A percentile compares a stretch with the other conserved stretches of the same genome.
Evolutionary conservation across 345 rosid species (phyloP).

Genomic region (Sisymbrium altissimum): DNA sequence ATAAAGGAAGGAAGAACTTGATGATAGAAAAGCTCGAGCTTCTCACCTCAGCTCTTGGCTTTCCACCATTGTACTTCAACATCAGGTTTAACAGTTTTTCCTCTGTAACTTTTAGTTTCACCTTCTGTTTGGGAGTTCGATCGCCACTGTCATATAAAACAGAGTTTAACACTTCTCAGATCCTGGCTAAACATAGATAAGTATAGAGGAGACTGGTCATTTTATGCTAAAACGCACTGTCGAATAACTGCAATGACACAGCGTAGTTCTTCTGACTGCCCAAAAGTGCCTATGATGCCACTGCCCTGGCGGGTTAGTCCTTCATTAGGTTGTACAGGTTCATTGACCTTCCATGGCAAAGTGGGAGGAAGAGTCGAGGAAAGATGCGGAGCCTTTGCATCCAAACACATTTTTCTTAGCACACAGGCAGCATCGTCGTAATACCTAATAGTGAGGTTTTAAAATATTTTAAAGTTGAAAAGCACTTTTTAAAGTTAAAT

Average conservation of each 20-base stretch:
- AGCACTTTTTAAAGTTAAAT: not conserved
- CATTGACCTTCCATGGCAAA: slow-evolving; percentile 94
- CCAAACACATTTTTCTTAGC: slow-evolving; percentile 92
- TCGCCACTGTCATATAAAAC: slow-evolving; percentile 66
- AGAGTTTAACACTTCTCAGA: slow-evolving; percentile 1
- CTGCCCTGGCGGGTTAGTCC: slow-evolving; percentile 97
- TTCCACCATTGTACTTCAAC: slow-evolving; percentile 98
- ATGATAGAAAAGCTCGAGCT: slow-evolving; percentile 9
- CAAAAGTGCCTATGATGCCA: slow-evolving; percentile 93
- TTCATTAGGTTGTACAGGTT: slow-evolving; percentile 72
- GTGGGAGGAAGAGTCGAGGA: slow-evolving; percentile 86
- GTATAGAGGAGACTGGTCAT: not conserved
- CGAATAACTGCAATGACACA: slow-evolving; percentile 96
- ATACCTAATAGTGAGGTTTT: slow-evolving; percentile 49
- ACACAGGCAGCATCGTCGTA: slow-evolving; percentile 99
- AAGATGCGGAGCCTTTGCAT: slow-evolving; percentile 99
- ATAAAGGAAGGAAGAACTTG: slow-evolving; percentile 1
- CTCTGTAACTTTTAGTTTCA: slow-evolving; percentile 96
- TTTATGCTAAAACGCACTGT: slow-evolving; percentile 60
- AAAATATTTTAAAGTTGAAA: not conserved
- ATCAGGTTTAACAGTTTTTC: slow-evolving; percentile 90
- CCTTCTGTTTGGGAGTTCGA: slow-evolving; percentile 99
- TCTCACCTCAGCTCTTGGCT: slow-evolving; percentile 86
- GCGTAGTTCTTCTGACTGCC: slow-evolving; percentile 95
- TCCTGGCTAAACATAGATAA: slow-evolving; percentile 8